These are phyloP conservation scores for Pezicula neosporulosa DNA, from an alignment of 2,329 filamentous ascomycete species.

Conservation along the genomic window DNA sequence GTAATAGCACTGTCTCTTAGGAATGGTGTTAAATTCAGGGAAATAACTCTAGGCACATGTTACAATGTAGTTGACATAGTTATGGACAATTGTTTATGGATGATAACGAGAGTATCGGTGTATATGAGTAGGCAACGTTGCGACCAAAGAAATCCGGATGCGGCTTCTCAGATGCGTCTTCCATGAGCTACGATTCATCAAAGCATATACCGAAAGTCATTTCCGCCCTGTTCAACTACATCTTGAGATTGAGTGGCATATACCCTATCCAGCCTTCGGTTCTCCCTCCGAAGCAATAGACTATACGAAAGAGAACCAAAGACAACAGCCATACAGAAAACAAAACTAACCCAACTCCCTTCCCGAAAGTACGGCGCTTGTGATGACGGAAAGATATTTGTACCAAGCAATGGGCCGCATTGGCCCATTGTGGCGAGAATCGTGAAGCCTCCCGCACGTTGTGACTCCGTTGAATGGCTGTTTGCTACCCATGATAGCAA, in stretches of 20 bases:
- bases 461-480: constrained; percentile 66
- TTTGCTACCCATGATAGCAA: constrained; percentile 67
- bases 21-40: no score
- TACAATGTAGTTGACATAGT: no score
- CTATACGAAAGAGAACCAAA: constrained; percentile 3
- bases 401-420: constrained; percentile 36
- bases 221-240: no score
- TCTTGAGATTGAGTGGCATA: not conserved
- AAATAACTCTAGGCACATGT: no score
- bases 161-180: no score
- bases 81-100: no score
- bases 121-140: no score
- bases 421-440: constrained; percentile 67
- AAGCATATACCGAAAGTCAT: no score
- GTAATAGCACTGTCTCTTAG: no score
- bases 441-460: constrained; percentile 70
- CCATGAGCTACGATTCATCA: no score
- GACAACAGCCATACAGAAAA: constrained; percentile 6
- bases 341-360: constrained; percentile 38
- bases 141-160: no score
- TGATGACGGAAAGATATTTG: constrained; percentile 42
- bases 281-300: constrained; percentile 9
- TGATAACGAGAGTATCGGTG: no score
- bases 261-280: constrained; percentile 8
- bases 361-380: constrained; percentile 41